Conservation (phyloP, 257 asterid species). For the Salvia miltiorrhiza region DNA sequence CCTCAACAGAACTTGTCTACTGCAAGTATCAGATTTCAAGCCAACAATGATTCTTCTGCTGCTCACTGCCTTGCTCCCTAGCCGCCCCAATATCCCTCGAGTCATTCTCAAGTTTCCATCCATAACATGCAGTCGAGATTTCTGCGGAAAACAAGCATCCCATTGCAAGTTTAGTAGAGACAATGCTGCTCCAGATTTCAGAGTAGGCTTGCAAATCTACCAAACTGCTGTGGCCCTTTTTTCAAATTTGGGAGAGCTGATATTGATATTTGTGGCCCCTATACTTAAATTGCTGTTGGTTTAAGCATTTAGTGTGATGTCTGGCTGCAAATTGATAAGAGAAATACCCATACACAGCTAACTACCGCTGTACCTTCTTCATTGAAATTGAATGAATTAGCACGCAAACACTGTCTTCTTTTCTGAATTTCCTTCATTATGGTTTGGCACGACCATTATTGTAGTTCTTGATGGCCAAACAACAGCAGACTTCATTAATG, state of each 20-base stretch:
- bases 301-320: constrained; percentile 27
- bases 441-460: constrained; percentile 23
- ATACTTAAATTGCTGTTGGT: constrained; percentile 23
- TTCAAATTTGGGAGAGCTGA: neutral
- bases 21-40: constrained; percentile 57
- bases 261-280: constrained; percentile 17
- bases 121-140: constrained; percentile 23
- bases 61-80: constrained; percentile 30
- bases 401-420: neutral
- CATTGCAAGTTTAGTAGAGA: constrained; percentile 14
- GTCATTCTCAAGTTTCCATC: constrained; percentile 31
- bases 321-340: constrained; percentile 19
- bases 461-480: neutral
- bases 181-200: neutral
- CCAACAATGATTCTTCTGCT: constrained; percentile 55
- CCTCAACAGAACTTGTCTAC: constrained; percentile 74
- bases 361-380: neutral
- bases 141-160: constrained; percentile 20
- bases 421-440: neutral
- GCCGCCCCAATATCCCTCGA: constrained; percentile 35
- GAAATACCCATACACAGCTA: neutral
- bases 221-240: neutral
- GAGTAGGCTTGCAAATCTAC: neutral
- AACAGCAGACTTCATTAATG: neutral
- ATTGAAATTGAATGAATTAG: neutral